Evolutionary conservation across 2,329 filamentous ascomycete genomes (phyloP).

Genomic region (Talaromyces sp.): DNA sequence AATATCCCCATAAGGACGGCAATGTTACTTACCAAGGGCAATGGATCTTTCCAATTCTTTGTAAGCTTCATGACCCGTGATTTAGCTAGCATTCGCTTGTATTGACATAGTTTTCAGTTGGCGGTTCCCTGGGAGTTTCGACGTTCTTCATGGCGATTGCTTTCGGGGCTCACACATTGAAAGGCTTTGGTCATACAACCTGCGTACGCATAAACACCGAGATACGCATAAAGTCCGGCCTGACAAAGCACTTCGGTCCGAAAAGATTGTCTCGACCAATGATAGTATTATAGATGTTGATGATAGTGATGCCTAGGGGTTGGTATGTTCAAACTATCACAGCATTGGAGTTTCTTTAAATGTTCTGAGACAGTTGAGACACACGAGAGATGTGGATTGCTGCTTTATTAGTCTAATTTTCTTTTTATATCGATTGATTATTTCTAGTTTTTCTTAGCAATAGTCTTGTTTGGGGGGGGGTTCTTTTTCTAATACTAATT

Average conservation of each 20-base stretch:
- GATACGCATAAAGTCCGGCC: neutral
- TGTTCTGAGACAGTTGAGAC: too few relatives aligned
- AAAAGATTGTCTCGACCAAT: neutral
- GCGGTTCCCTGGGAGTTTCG: neutral
- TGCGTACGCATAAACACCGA: neutral
- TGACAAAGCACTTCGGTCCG: neutral
- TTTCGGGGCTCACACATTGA: neutral
- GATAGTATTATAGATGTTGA: neutral
- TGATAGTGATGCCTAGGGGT: neutral
- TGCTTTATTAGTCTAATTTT: too few relatives aligned
- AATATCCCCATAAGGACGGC: neutral
- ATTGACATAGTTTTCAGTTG: neutral
- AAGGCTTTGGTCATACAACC: neutral
- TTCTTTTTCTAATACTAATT: too few relatives aligned
- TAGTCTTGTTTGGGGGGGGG: too few relatives aligned
- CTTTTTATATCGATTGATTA: too few relatives aligned
- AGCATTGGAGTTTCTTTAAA: too few relatives aligned
- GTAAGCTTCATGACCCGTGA: neutral
- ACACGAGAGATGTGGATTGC: too few relatives aligned
- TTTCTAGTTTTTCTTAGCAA: too few relatives aligned
- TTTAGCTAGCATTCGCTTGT: neutral
- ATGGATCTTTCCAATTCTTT: constrained; percentile 4
- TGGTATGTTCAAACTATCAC: too few relatives aligned
- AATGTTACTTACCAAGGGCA: neutral
- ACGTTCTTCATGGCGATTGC: neutral